Evolutionary conservation across 129 eudicot genomes (phyloP), one percentile per base, ranked within the genome.

Genomic region (Pittosporum tobira): DNA sequence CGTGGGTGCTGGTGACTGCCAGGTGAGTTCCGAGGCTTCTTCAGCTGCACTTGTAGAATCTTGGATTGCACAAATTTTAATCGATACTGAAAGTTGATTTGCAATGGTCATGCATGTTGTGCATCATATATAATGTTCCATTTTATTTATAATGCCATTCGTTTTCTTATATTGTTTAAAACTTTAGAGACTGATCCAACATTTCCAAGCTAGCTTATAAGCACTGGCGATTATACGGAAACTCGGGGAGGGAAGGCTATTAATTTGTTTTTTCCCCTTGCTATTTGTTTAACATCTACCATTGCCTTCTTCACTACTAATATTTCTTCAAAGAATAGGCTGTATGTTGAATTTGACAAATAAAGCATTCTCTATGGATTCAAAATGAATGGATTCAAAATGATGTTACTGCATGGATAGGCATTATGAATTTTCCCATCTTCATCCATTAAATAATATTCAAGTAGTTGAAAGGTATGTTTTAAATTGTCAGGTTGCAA

Each of bases 1-100:
- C 62, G 99, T 91, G 22, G 99, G 99, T 64, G 99, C 99, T 65
- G 99, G 99, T 56, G 99, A 91, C 59, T 91, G 96, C 70, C 99
- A 91, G 87, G 99, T 88, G 51, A 66, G 64, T 55, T 18, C 23
- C 50, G 16, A 12, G 5, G 37, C 15, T 4, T 18, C 0, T 65
- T 61, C 10, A 13, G 25, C n/a, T 34, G 29, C 6, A 45, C 44
- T 62, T 1, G 3, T 48, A 63, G 44, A 21, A 36, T 63, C 28
- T 25, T 5, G 34, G 22, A 67, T 40, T 56, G 10, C 3, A 18
- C 8, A 55, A 1, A 31, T 31, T 34, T 5, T 53, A 20, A 40
- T 53, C 38, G 8, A 31, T 15, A 30, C 3, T 19, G 25, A 15
- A 31, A 55, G 8, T 31, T 30, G 4, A 19, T 19, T 55, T 20